Percentiles rank a stretch among this genome's conserved stretches.
Conservation (phyloP, 176 grass and related monocot species). For the Oryza longistaminata region DNA sequence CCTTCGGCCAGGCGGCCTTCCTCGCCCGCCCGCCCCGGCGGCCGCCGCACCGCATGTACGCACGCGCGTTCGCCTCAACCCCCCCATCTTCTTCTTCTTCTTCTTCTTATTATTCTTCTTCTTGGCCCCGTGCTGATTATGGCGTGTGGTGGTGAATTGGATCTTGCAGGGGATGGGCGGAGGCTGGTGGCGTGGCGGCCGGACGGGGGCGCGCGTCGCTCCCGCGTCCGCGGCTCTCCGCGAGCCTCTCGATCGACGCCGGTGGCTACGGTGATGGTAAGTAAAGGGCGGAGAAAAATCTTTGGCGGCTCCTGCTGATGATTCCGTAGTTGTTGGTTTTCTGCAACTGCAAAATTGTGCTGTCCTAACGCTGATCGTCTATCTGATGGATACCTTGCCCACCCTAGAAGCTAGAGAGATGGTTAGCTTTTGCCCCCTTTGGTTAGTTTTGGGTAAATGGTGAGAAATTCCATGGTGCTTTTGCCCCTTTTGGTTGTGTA, state of each 20-base stretch:
- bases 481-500: not conserved
- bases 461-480: not conserved
- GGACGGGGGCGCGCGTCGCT: conserved; percentile 10
- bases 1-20: conserved; percentile 44
- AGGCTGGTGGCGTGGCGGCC: conserved; percentile 17
- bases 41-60: not conserved
- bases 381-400: conserved; percentile 6
- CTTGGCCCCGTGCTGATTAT: not conserved
- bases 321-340: not conserved
- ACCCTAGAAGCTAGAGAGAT: not conserved
- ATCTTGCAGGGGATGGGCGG: conserved; percentile 4
- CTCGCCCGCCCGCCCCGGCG: conserved; percentile 31
- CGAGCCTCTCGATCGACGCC: conserved; percentile 48
- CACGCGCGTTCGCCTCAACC: conserved; percentile 2
- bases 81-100: too few relatives aligned
- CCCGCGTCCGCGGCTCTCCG: conserved; percentile 25
- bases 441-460: not conserved
- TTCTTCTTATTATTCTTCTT: not conserved
- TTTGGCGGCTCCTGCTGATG: not conserved
- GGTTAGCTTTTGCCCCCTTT: conserved; percentile 5
- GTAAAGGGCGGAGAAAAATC: conserved; percentile 41
- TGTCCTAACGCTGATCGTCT: not conserved
- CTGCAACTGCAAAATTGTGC: not conserved
- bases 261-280: conserved; percentile 51
- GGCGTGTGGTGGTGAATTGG: not conserved